Percentiles rank a stretch among this genome's conserved stretches.
Conservation (phyloP, 768 basidiomycete species). For the Guyanaporus albipodus region DNA sequence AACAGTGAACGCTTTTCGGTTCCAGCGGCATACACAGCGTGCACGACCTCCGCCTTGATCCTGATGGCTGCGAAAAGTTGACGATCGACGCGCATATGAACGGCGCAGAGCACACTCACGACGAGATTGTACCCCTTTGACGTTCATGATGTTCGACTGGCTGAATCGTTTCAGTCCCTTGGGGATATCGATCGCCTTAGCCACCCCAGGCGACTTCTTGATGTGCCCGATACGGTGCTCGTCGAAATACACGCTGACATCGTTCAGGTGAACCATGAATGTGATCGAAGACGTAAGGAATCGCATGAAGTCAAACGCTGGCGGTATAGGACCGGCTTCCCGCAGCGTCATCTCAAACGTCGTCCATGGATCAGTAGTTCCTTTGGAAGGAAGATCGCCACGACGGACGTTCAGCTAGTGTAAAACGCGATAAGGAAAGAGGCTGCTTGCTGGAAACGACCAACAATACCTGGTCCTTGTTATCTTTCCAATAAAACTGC, state of each 20-base stretch:
- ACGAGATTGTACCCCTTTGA: conserved; percentile 58
- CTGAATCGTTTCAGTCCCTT: conserved; percentile 55
- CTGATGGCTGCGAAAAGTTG: conserved; percentile 37
- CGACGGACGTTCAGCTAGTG: conserved; percentile 76
- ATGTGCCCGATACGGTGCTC: conserved; percentile 66
- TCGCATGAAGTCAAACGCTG: conserved; percentile 80
- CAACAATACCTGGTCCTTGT: conserved; percentile 71
- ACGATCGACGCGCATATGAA: neutral
- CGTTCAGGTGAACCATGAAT: conserved; percentile 78
- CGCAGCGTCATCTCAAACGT: conserved; percentile 86
- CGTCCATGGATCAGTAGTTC: conserved; percentile 57
- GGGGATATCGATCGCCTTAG: conserved; percentile 50
- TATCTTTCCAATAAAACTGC: conserved; percentile 95
- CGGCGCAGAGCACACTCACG: conserved; percentile 40
- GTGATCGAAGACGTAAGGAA: conserved; percentile 91
- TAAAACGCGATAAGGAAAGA: conserved; percentile 1
- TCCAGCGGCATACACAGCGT: conserved; percentile 9
- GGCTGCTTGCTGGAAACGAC: neutral
- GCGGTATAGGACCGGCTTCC: conserved; percentile 74
- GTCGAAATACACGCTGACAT: conserved; percentile 81
- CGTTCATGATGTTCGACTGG: conserved; percentile 60
- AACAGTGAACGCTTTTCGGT: conserved; percentile 40
- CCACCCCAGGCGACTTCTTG: conserved; percentile 55
- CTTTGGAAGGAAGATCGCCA: conserved; percentile 51
- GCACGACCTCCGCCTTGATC: conserved; percentile 12